Evolutionary conservation across 805 yeast species (phyloP).

Genomic region (Candida berthetii): DNA sequence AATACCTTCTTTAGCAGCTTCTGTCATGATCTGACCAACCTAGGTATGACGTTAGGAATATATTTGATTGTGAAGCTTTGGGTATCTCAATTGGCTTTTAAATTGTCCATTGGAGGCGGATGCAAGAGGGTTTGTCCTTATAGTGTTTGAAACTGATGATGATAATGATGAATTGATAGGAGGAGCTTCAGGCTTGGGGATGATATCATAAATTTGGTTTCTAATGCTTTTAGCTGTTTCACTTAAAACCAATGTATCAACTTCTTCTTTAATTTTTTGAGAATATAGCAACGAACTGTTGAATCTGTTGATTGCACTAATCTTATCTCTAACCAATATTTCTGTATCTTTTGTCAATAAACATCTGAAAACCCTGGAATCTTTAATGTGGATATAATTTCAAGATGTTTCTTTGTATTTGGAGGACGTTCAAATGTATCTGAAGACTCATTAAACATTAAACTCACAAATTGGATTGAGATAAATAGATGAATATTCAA

Average conservation of each 20-base stretch:
- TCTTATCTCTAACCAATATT: slow-evolving; percentile 50
- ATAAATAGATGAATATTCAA: too few relatives aligned
- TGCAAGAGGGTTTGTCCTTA: background rate
- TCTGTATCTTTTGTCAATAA: slow-evolving; percentile 64
- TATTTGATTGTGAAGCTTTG: slow-evolving; percentile 18
- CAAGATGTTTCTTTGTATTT: slow-evolving; percentile 50
- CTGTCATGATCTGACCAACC: too few relatives aligned
- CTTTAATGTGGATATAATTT: slow-evolving; percentile 27
- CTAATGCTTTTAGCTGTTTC: slow-evolving; percentile 52
- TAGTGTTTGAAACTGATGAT: background rate
- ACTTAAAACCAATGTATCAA: slow-evolving; percentile 59
- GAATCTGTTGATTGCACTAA: slow-evolving; percentile 63
- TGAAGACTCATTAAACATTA: slow-evolving; percentile 24
- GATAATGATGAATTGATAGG: background rate
- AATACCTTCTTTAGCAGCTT: too few relatives aligned
- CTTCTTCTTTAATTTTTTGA: slow-evolving; percentile 71
- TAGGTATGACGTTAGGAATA: slow-evolving; percentile 36
- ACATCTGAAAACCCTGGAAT: slow-evolving; percentile 54
- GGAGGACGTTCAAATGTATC: slow-evolving; percentile 44
- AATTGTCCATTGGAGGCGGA: slow-evolving; percentile 6
- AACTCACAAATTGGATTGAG: too few relatives aligned
- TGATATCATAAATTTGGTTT: slow-evolving; percentile 17
- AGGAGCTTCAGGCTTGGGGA: background rate
- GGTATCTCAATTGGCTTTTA: slow-evolving; percentile 15
- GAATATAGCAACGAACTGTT: slow-evolving; percentile 72